Percentiles rank a stretch among this genome's conserved stretches.
These are phyloP conservation scores for Porphyra umbilicalis DNA, from an alignment of 31 red algal species.

Conservation along the genomic window DNA sequence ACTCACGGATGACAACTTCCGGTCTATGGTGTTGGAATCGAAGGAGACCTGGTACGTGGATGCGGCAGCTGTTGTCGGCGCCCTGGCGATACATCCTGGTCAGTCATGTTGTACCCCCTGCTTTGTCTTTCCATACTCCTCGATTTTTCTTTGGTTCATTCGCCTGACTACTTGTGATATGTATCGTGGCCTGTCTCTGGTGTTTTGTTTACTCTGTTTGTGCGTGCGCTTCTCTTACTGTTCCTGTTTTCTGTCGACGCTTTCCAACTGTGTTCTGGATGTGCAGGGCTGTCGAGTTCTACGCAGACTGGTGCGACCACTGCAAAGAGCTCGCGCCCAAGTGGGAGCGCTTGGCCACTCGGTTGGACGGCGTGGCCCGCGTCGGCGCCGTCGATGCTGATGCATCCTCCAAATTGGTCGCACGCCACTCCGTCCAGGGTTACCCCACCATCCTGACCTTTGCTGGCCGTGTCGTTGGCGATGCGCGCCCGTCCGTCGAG, in stretches of 20 bases:
- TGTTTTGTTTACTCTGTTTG: too few species aligned
- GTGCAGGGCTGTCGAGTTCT: conserved; percentile 69
- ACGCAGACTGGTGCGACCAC: conserved; percentile 97
- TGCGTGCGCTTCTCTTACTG: too few species aligned
- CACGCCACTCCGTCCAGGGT: conserved; percentile 67
- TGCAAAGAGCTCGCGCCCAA: conserved; percentile 81
- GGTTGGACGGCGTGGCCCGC: conserved; percentile 69
- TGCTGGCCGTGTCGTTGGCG: conserved; percentile 43
- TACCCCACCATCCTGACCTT: conserved; percentile 93
- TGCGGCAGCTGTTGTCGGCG: too few species aligned
- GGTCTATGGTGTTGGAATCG: background rate
- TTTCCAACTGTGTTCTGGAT: too few species aligned
- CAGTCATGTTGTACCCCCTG: too few species aligned
- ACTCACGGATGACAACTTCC: background rate
- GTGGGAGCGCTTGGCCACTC: conserved; percentile 73
- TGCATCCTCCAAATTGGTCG: conserved; percentile 38
- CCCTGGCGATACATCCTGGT: too few species aligned
- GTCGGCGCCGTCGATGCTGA: conserved; percentile 80
- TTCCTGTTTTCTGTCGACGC: too few species aligned
- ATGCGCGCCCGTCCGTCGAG: conserved; percentile 37
- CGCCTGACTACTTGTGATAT: too few species aligned
- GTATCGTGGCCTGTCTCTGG: too few species aligned
- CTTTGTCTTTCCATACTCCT: too few species aligned
- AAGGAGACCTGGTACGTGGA: background rate
- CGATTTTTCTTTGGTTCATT: too few species aligned